These are phyloP conservation scores for Lobulomyces angularis DNA, from an alignment of 192 early-diverging fungal genomes.

Conservation along the genomic window DNA sequence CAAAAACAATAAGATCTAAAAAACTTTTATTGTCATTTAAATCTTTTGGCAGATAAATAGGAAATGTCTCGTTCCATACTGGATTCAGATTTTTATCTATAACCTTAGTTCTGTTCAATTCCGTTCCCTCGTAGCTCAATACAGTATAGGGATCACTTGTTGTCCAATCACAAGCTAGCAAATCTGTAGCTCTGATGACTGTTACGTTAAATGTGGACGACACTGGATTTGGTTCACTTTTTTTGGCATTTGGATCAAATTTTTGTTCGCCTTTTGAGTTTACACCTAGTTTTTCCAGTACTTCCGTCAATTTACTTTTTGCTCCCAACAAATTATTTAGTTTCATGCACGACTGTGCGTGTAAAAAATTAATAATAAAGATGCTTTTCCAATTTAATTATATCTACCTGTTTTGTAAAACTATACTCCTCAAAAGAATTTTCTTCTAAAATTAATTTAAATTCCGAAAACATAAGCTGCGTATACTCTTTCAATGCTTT, in stretches of 20 bases:
- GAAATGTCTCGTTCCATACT: conserved; percentile 24
- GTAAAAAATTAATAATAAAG: not conserved
- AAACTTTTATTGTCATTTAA: conserved; percentile 13
- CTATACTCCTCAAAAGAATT: conserved; percentile 3
- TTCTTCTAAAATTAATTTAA: conserved; percentile 12
- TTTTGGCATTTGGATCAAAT: conserved; percentile 12
- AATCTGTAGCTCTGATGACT: conserved; percentile 21
- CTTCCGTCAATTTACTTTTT: conserved; percentile 13
- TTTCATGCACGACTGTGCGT: conserved; percentile 25
- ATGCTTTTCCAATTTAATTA: not conserved
- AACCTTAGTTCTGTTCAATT: conserved; percentile 13
- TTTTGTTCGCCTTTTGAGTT: conserved; percentile 8
- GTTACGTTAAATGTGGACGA: conserved; percentile 13
- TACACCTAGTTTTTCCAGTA: conserved; percentile 9
- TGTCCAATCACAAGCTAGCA: conserved; percentile 17
- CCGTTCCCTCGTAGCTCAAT: conserved; percentile 8
- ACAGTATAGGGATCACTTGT: conserved; percentile 28
- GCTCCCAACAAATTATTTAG: conserved; percentile 37
- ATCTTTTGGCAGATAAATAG: conserved; percentile 8
- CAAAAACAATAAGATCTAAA: conserved; percentile 20
- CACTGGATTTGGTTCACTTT: conserved; percentile 10
- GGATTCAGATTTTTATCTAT: conserved; percentile 26
- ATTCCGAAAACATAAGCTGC: conserved; percentile 20
- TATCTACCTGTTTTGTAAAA: conserved; percentile 9
- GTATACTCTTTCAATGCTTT: conserved; percentile 52